phyloP scores from a whole-genome alignment of 345 rosid genomes.

The Aquilaria malaccensis region DNA sequence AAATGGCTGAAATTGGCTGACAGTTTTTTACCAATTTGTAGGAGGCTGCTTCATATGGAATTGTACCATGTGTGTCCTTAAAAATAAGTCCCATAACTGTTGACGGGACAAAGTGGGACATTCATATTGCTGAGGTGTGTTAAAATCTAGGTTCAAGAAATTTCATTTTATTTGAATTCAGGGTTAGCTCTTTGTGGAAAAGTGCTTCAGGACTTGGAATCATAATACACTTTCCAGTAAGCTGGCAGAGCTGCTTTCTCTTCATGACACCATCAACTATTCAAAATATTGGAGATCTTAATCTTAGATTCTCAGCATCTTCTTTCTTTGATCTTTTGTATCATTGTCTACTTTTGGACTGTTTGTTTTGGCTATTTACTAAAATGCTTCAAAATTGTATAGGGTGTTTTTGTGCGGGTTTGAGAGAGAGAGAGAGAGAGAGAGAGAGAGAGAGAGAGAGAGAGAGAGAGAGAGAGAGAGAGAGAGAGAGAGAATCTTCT shows the following conservation, averaged over 20 bases:
- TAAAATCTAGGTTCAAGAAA: background rate
- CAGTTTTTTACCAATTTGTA: conserved; percentile 19
- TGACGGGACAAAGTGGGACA: conserved; percentile 50
- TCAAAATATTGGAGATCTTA: background rate
- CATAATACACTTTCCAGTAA: background rate
- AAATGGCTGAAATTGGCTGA: conserved; percentile 5
- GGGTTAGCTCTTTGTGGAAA: background rate
- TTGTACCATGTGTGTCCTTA: conserved; percentile 56
- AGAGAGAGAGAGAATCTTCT: no score
- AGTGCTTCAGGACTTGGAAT: conserved; percentile 6
- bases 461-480: no score
- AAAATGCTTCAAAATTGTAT: no score
- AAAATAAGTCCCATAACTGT: conserved; percentile 48
- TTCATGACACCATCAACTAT: background rate
- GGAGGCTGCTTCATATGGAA: conserved; percentile 85
- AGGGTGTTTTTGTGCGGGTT: no score
- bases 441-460: no score
- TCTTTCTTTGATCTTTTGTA: background rate
- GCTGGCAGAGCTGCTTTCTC: conserved; percentile 1
- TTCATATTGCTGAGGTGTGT: conserved; percentile 58
- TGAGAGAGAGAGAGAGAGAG: no score
- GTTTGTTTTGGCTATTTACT: no score
- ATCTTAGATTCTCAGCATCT: background rate
- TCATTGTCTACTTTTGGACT: background rate
- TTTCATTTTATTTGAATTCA: background rate